These are phyloP conservation scores for Mortierella sp. DNA, from an alignment of 371 early-diverging fungal genomes.

Conservation along the genomic window DNA sequence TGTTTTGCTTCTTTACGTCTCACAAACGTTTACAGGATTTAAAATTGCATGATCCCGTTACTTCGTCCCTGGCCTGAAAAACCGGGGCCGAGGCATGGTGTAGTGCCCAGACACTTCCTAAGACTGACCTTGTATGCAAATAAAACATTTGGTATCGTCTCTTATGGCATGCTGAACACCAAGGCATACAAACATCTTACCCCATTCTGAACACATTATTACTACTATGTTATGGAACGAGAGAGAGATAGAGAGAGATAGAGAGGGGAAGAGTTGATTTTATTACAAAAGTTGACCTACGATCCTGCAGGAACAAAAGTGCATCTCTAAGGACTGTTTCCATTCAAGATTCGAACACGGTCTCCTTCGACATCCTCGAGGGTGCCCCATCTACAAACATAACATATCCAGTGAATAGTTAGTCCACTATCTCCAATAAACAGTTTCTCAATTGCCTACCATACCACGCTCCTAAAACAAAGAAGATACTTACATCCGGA, in stretches of 20 bases:
- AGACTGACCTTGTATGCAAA: conserved; percentile 41
- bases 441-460: not conserved
- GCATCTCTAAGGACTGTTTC: conserved; percentile 13
- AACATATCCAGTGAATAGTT: not conserved
- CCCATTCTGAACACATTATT: not conserved
- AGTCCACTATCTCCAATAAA: not conserved
- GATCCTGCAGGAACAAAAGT: not conserved
- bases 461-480: not conserved
- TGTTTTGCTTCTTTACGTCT: conserved; percentile 31
- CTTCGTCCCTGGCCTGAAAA: conserved; percentile 37
- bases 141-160: conserved; percentile 48
- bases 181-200: conserved; percentile 28
- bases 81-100: conserved; percentile 34
- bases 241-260: too few relatives aligned
- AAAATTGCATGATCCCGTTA: conserved; percentile 47
- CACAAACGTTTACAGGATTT: conserved; percentile 51
- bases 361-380: conserved; percentile 48
- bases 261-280: not conserved
- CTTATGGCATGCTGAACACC: conserved; percentile 48
- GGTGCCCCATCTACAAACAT: conserved; percentile 56
- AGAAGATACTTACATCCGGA: conserved; percentile 81
- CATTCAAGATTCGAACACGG: conserved; percentile 16
- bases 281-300: not conserved
- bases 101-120: conserved; percentile 55
- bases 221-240: not conserved